Evolutionary conservation across 139 green algal species (phyloP).

Genomic region (Eudorina sp.): DNA sequence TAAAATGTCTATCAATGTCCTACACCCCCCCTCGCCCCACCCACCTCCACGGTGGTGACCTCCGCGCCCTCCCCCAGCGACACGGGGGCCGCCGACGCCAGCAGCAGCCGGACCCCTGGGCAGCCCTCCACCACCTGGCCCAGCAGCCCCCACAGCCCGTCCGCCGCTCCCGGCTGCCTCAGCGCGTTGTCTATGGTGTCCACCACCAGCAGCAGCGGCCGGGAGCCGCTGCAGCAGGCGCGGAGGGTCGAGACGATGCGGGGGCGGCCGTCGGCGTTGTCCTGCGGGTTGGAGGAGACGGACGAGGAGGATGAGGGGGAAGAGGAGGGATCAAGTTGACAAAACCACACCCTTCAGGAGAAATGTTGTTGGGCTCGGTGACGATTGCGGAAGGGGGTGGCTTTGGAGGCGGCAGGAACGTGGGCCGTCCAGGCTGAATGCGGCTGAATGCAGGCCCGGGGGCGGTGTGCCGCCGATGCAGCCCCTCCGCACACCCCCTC

Average conservation of each 20-base stretch:
- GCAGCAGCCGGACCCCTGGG: conserved; percentile 26
- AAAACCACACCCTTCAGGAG: no score
- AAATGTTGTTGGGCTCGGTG: no score
- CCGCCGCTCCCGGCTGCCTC: conserved; percentile 4
- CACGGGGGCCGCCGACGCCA: not conserved
- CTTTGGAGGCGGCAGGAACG: not conserved
- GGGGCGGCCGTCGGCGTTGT: conserved; percentile 26
- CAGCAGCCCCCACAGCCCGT: conserved; percentile 34
- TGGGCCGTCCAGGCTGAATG: no score
- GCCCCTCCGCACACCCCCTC: no score
- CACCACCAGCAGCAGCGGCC: conserved; percentile 43
- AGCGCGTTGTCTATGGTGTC: conserved; percentile 40
- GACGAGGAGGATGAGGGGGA: not conserved
- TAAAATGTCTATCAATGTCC: no score
- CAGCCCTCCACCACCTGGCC: conserved; percentile 8
- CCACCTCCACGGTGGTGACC: conserved; percentile 19
- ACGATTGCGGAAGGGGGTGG: not conserved
- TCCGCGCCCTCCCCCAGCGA: conserved; percentile 6
- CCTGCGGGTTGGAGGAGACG: conserved; percentile 3
- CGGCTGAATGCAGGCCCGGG: no score
- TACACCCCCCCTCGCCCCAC: not conserved
- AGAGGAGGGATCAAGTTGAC: not conserved
- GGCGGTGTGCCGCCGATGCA: no score
- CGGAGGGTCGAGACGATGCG: conserved; percentile 36
- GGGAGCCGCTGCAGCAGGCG: conserved; percentile 25